Base-by-base conservation (phyloP, 176 grass and related monocot species). In the Ananas comosus region DNA sequence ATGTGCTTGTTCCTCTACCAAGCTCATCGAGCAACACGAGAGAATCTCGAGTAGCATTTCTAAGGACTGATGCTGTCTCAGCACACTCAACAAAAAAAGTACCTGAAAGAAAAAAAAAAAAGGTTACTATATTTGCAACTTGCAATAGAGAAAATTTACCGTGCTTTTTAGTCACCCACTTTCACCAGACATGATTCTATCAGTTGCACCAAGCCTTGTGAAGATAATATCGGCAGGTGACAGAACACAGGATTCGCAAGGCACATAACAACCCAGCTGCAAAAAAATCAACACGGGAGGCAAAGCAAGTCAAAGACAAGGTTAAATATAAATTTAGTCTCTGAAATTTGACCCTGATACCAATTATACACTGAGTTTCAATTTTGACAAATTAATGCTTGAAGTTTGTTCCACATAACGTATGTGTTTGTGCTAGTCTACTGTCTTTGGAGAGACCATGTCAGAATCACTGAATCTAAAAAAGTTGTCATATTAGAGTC, bases 1-100 rank as follows among this genome's bases (percentile, higher is more conserved):
- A 96, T 51, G 93, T 96, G 79, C 93, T 96, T 47, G 93, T 96
- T 81, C 93, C 93, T 84, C 93, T 82, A 64, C 93, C 93, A 84
- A 96, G 88, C 56, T 96, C 93, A 68, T 96, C 93, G 77, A 96
- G 88, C 68, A 96, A 92, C 12, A 96, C 92, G 51, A 96, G 88
- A 71, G 93, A 96, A 85, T 96, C 83, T 83, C 81, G 79, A 56
- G 93, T 96, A 24, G 88, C 88, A 18, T 96, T 96, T 71, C 75
- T 79, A 70, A 96, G 83, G 52, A 96, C 54, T 49, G 93, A 89
- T 72, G 93, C 83, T 50, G 88, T 92, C 70, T 96, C 93, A 63
- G 81, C 74, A 80, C 93, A 96, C 76, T 96, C 93, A 7, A 96
- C 86, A 27, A 85, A 88, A 77, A 96, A 96, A 2, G 93, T 96